Percentiles rank a stretch among this genome's conserved stretches.
phyloP scores from a whole-genome alignment of 78 protist species.

The slime mould (Dictyostelium discoideum) region DNA sequence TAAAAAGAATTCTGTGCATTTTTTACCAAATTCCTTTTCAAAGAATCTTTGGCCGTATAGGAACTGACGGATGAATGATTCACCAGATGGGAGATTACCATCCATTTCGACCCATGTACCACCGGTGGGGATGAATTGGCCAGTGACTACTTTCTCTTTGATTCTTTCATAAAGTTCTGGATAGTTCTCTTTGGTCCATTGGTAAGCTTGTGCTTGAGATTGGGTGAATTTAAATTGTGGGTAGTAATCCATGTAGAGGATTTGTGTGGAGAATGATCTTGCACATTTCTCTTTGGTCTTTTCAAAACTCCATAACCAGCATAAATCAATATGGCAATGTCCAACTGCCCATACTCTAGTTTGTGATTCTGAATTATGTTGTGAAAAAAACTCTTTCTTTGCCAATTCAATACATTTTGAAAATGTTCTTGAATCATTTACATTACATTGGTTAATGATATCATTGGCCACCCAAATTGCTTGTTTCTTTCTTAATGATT shows the following conservation, averaged over 20 bases:
- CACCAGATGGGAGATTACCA: slow-evolving; percentile 91
- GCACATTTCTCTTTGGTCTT: slow-evolving; percentile 85
- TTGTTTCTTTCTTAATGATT: slow-evolving; percentile 23
- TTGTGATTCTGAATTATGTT: slow-evolving; percentile 31
- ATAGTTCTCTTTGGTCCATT: slow-evolving; percentile 68
- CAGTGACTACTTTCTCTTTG: slow-evolving; percentile 15
- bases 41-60: slow-evolving; percentile 87
- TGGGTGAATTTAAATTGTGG: slow-evolving; percentile 66
- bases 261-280: slow-evolving; percentile 79
- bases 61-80: slow-evolving; percentile 89
- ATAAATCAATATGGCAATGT: slow-evolving; percentile 87
- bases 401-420: background rate
- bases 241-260: slow-evolving; percentile 78
- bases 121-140: slow-evolving; percentile 85
- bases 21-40: slow-evolving; percentile 72
- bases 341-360: slow-evolving; percentile 61
- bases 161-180: slow-evolving; percentile 82
- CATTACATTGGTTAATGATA: slow-evolving; percentile 42
- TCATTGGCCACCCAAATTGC: slow-evolving; percentile 60
- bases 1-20: slow-evolving; percentile 85
- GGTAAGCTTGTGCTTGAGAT: slow-evolving; percentile 85
- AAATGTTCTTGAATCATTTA: slow-evolving; percentile 27
- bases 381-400: slow-evolving; percentile 38
- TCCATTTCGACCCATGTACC: slow-evolving; percentile 94
- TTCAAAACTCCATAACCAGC: slow-evolving; percentile 91